phyloP scores from a whole-genome alignment of 139 green algal genomes.

The Picochlorum sp. region DNA sequence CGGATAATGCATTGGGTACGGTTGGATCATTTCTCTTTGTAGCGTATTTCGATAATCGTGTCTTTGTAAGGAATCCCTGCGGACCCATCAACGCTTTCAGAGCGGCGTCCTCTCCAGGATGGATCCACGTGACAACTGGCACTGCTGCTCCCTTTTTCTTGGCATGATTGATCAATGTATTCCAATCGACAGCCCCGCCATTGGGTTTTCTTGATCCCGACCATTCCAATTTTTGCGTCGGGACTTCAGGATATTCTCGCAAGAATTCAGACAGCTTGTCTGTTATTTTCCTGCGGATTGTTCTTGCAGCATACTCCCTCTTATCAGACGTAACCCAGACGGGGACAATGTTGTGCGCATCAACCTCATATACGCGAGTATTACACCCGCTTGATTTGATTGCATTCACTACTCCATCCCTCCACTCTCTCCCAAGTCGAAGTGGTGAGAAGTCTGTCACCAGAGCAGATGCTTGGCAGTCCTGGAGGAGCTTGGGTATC shows the following conservation, averaged over 20 bases:
- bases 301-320: slow-evolving; percentile 77
- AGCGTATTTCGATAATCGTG: slow-evolving; percentile 62
- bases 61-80: slow-evolving; percentile 64
- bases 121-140: slow-evolving; percentile 79
- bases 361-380: slow-evolving; percentile 69
- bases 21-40: slow-evolving; percentile 80
- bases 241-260: slow-evolving; percentile 36
- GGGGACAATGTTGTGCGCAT: slow-evolving; percentile 95
- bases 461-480: slow-evolving; percentile 55
- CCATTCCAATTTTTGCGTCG: slow-evolving; percentile 4
- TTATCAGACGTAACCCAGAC: slow-evolving; percentile 84
- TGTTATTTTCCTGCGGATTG: slow-evolving; percentile 87
- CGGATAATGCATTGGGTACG: slow-evolving; percentile 46
- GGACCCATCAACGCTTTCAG: slow-evolving; percentile 44
- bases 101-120: slow-evolving; percentile 61
- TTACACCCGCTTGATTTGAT: not conserved
- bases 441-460: slow-evolving; percentile 87
- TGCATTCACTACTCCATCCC: slow-evolving; percentile 43
- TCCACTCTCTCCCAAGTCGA: slow-evolving; percentile 65
- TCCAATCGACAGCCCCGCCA: slow-evolving; percentile 57
- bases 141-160: slow-evolving; percentile 43
- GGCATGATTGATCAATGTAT: slow-evolving; percentile 64
- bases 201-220: not conserved
- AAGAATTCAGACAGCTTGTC: slow-evolving; percentile 78
- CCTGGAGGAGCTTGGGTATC: slow-evolving; percentile 55